Percentiles rank a stretch among this genome's conserved stretches.
Evolutionary conservation across 1,284 basidiomycete species (phyloP).

Genomic region (Neonothopanus nambi): DNA sequence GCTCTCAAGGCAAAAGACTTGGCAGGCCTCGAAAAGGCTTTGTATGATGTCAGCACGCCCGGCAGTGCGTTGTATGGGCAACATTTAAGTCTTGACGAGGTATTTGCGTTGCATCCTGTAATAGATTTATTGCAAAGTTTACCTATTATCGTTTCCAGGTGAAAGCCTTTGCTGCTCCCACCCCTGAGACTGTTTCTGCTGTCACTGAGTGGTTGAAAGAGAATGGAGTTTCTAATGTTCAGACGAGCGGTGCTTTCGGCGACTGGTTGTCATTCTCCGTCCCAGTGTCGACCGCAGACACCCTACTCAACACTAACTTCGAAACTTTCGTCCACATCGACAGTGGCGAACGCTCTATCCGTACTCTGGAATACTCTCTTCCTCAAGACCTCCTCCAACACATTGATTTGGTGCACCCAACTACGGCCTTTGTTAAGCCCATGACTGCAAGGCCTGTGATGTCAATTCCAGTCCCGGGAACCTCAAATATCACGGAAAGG

Average conservation of each 20-base stretch:
- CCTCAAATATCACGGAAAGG: constrained; percentile 18
- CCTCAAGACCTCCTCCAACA: constrained; percentile 37
- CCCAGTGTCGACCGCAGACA: constrained; percentile 38
- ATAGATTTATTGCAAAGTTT: neutral
- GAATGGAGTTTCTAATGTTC: constrained; percentile 34
- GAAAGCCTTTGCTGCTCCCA: constrained; percentile 37
- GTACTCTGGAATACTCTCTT: constrained; percentile 44
- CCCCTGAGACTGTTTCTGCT: constrained; percentile 31
- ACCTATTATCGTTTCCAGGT: constrained; percentile 26
- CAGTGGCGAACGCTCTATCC: constrained; percentile 30
- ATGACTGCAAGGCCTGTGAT: constrained; percentile 17
- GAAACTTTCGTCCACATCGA: constrained; percentile 36
- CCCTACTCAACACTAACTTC: constrained; percentile 39
- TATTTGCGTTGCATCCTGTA: constrained; percentile 8
- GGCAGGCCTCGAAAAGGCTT: constrained; percentile 35
- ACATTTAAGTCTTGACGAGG: constrained; percentile 32
- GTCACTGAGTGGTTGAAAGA: constrained; percentile 39
- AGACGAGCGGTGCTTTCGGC: constrained; percentile 32
- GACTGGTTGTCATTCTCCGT: constrained; percentile 43
- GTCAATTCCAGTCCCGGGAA: constrained; percentile 15
- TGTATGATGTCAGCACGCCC: constrained; percentile 33
- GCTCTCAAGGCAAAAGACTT: constrained; percentile 24
- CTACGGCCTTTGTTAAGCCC: constrained; percentile 24
- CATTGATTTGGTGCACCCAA: constrained; percentile 42
- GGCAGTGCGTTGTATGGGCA: constrained; percentile 30